Conservation (phyloP, 257 asterid genomes). For the Solanum medicagineum region DNA sequence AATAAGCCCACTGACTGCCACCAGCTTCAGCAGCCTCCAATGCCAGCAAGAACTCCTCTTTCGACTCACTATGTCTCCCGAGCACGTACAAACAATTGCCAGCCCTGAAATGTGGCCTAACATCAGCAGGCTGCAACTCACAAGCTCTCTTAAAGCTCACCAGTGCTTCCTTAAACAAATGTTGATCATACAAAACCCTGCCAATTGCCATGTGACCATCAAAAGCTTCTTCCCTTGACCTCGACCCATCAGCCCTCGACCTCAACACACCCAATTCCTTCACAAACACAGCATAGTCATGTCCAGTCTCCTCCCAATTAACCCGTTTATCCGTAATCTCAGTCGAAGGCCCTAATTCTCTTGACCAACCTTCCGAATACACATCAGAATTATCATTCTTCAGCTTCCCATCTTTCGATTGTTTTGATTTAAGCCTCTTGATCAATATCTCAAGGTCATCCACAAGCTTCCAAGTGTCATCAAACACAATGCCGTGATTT, state of each 20-base stretch:
- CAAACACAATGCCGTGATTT: slow-evolving; percentile 89
- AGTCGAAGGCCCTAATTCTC: slow-evolving; percentile 72
- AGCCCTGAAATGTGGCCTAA: slow-evolving; percentile 87
- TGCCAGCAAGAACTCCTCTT: slow-evolving; percentile 78
- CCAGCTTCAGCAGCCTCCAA: slow-evolving; percentile 92
- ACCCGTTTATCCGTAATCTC: slow-evolving; percentile 68
- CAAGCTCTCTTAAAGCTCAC: slow-evolving; percentile 94
- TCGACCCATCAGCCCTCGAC: slow-evolving; percentile 80
- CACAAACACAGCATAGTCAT: slow-evolving; percentile 61
- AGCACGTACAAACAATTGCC: slow-evolving; percentile 86
- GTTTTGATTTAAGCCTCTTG: slow-evolving; percentile 51
- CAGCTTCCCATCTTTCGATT: slow-evolving; percentile 64
- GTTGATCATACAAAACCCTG: slow-evolving; percentile 68
- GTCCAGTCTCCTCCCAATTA: slow-evolving; percentile 69
- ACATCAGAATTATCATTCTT: slow-evolving; percentile 72
- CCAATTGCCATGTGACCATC: slow-evolving; percentile 99
- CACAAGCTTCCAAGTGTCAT: slow-evolving; percentile 88
- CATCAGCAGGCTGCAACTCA: slow-evolving; percentile 86
- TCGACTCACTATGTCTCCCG: slow-evolving; percentile 58
- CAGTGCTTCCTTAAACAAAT: slow-evolving; percentile 70
- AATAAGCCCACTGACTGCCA: slow-evolving; percentile 96
- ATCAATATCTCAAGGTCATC: slow-evolving; percentile 77
- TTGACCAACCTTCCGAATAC: slow-evolving; percentile 92
- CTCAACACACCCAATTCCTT: slow-evolving; percentile 84
- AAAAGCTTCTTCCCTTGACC: slow-evolving; percentile 89